These are phyloP conservation scores for Pyrrhoderma noxium DNA, from an alignment of 1,284 basidiomycete species.

Conservation along the genomic window DNA sequence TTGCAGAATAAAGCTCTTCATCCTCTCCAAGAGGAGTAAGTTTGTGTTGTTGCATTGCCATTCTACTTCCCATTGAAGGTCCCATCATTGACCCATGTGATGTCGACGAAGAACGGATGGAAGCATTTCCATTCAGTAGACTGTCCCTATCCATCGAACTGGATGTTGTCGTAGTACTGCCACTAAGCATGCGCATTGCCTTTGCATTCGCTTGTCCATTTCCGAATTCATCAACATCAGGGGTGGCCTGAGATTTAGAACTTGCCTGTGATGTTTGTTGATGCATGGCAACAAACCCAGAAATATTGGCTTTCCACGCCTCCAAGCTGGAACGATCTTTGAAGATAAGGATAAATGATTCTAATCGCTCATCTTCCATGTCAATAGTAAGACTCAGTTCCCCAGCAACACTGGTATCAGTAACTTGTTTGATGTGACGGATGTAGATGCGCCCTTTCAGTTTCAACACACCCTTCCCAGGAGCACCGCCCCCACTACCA, in stretches of 20 bases:
- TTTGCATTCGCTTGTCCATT: conserved; percentile 45
- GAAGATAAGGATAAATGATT: conserved; percentile 93
- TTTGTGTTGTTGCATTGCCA: conserved; percentile 35
- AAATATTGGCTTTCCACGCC: conserved; percentile 79
- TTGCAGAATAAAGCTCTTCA: conserved; percentile 41
- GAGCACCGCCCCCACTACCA: conserved; percentile 25
- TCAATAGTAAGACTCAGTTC: conserved; percentile 89
- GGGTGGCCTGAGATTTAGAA: conserved; percentile 27
- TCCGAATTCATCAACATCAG: conserved; percentile 73
- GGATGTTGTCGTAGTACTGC: conserved; percentile 58
- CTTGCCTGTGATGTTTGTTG: conserved; percentile 35
- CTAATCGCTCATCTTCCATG: conserved; percentile 90
- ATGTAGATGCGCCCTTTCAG: conserved; percentile 95
- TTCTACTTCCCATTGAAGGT: conserved; percentile 6
- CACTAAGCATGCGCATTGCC: conserved; percentile 70
- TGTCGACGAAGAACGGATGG: conserved; percentile 60
- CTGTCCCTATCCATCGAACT: conserved; percentile 56
- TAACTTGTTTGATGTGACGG: conserved; percentile 83
- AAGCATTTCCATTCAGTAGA: conserved; percentile 48
- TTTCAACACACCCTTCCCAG: conserved; percentile 73
- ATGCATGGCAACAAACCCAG: conserved; percentile 62
- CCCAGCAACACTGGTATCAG: conserved; percentile 66
- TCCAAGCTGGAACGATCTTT: conserved; percentile 84
- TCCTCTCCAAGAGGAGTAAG: conserved; percentile 64
- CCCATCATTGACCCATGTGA: conserved; percentile 48